Evolutionary conservation across 805 yeast genomes (phyloP), one percentile per base, ranked within the genome.

Genomic region (Diddensiella santjacobensis): DNA sequence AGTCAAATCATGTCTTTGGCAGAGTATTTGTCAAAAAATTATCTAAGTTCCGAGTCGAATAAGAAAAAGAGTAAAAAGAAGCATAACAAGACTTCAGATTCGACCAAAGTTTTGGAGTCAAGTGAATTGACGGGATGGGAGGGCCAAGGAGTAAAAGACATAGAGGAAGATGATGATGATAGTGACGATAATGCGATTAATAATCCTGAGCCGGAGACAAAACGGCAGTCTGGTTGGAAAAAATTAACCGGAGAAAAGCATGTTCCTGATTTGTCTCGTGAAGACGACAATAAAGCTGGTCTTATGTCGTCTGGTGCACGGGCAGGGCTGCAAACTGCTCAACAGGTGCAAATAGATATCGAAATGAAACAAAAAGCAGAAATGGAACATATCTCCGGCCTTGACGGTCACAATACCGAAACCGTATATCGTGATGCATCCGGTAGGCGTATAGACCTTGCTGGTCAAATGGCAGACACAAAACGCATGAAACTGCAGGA

Each of bases 341-440:
- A 64, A 3, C 66, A 73, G 43, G 69, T 76, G 4, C 66, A 67
- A 17, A 53, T 52, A 4, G 74, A 73, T 40, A 59, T 70, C 2
- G 63, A 62, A 31, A 58, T 44, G 1, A 71, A 71, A 43, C 66
- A 62, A 31, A 53, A 50, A 13, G 48, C 42, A 15, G 56, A 50
- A 44, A 31, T 62, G 45, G 52, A 50, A n/a, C 42, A 5, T 62
- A 65, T 36, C 79, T 57, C 73, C 86, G 70, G 87, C 80, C 56
- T 60, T 70, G 3, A 56, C 66, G 23, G 26, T 10, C 38, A 46
- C 19, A 22, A 40, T 22, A 10, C 43, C 4, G 56, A 65, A 37
- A 81, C 87, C 0, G 68, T 82, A 1, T 78, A 77, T 55, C 74
- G 93, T 70, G 91, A 85, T 59, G 66, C 75, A 2, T 59, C 72